Evolutionary conservation across 176 grass and related monocot species (phyloP).

Genomic region (Ampelocalamus luodianensis): DNA sequence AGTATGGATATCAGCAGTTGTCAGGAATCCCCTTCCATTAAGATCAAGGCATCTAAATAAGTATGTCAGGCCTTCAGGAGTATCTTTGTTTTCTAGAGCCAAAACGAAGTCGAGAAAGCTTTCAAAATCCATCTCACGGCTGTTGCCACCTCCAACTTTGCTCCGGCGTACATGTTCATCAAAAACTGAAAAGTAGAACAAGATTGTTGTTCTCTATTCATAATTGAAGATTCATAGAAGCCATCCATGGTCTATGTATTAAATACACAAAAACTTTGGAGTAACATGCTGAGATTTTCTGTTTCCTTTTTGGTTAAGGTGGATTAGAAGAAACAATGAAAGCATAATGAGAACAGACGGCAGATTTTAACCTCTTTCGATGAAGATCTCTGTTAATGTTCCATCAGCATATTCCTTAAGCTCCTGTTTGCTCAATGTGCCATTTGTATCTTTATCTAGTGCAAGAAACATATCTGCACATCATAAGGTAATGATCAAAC

Average conservation of each 20-base stretch:
- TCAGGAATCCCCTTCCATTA: conserved; percentile 88
- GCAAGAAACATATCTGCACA: conserved; percentile 96
- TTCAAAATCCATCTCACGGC: conserved; percentile 98
- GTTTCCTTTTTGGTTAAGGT: conserved; percentile 18
- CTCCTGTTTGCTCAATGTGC: conserved; percentile 93
- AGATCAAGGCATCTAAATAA: conserved; percentile 97
- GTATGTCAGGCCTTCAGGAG: conserved; percentile 94
- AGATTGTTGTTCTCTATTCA: conserved; percentile 15
- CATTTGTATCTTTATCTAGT: conserved; percentile 96
- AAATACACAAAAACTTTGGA: conserved; percentile 6
- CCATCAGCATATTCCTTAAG: conserved; percentile 99
- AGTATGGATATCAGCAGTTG: conserved; percentile 92
- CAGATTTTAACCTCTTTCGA: conserved; percentile 81
- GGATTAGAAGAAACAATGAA: background rate
- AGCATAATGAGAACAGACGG: background rate
- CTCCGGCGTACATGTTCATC: conserved; percentile 91
- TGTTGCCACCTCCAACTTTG: conserved; percentile 89
- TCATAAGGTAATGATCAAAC: conserved; percentile 27
- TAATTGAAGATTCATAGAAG: background rate
- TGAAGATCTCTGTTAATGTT: conserved; percentile 93
- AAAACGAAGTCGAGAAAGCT: conserved; percentile 99
- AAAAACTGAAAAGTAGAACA: conserved; percentile 71
- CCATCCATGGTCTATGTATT: background rate
- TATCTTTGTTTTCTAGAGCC: conserved; percentile 97
- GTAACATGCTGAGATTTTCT: background rate